phyloP scores from a whole-genome alignment of 805 yeast species.

The Starmerella apicola region DNA sequence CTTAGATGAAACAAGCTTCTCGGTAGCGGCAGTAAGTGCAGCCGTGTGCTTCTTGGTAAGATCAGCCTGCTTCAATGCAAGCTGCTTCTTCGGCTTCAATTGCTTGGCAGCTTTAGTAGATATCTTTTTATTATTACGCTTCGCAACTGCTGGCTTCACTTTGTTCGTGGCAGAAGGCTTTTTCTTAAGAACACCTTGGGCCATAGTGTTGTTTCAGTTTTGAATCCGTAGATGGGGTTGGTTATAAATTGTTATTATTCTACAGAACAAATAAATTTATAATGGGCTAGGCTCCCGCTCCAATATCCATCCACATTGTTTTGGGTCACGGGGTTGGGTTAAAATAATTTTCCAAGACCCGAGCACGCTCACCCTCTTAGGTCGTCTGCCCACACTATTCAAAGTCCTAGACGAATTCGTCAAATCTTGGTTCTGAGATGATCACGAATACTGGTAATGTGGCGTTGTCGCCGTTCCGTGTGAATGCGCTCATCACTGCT shows the following conservation, averaged over 20 bases:
- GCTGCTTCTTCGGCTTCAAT: constrained; percentile 44
- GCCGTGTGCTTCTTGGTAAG: constrained; percentile 45
- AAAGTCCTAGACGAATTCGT: no score
- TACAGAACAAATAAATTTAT: no score
- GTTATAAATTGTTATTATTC: no score
- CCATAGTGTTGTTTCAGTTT: no score
- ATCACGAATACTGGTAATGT: constrained; percentile 48
- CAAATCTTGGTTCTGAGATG: no score
- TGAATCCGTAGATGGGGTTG: no score
- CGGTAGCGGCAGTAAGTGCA: constrained; percentile 52
- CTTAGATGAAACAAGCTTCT: constrained; percentile 70
- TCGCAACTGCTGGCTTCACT: constrained; percentile 13
- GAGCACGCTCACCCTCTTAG: no score
- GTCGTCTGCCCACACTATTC: no score
- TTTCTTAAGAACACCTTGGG: constrained; percentile 29
- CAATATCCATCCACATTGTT: no score
- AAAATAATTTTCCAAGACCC: no score
- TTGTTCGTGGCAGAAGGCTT: constrained; percentile 2
- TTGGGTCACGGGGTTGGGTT: no score
- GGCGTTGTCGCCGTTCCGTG: constrained; percentile 80
- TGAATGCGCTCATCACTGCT: constrained; percentile 55
- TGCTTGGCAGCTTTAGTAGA: constrained; percentile 37
- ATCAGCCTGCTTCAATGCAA: constrained; percentile 49
- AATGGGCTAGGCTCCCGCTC: no score
- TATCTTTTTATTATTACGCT: constrained; percentile 23